Conservation (phyloP, 768 basidiomycete genomes). For the Lactarius indigo region DNA sequence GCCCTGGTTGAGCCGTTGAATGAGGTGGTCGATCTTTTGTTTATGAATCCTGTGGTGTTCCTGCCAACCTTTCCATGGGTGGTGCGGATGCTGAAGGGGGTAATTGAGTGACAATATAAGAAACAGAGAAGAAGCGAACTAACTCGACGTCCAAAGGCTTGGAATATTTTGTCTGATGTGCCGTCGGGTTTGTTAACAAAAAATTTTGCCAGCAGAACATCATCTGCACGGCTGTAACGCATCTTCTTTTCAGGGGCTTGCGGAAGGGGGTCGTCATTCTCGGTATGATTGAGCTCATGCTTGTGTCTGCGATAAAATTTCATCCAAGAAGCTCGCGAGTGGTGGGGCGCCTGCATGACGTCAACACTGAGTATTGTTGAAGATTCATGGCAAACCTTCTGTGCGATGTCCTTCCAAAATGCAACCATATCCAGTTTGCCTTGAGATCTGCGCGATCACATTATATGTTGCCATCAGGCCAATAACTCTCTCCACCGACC, state of each 20-base stretch:
- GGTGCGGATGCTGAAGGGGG: conserved; percentile 65
- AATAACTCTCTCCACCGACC: conserved; percentile 39
- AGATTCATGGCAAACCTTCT: conserved; percentile 44
- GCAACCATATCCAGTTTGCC: conserved; percentile 69
- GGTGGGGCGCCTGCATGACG: conserved; percentile 67
- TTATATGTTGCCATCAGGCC: conserved; percentile 14
- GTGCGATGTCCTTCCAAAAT: conserved; percentile 76
- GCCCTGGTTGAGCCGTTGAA: conserved; percentile 55
- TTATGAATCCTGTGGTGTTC: conserved; percentile 90
- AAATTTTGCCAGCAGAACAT: conserved; percentile 72
- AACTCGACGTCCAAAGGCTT: conserved; percentile 70
- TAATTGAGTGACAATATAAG: neutral
- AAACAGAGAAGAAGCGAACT: conserved; percentile 27
- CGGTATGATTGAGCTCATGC: conserved; percentile 68
- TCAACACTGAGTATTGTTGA: neutral
- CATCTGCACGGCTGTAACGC: conserved; percentile 78
- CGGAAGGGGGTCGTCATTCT: conserved; percentile 68
- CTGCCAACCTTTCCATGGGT: conserved; percentile 95
- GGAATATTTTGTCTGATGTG: conserved; percentile 82
- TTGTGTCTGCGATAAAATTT: conserved; percentile 89
- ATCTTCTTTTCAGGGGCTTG: conserved; percentile 82
- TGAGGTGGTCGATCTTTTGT: conserved; percentile 78
- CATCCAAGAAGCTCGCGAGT: conserved; percentile 92
- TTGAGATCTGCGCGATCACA: conserved; percentile 42
- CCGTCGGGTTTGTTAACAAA: conserved; percentile 73